phyloP scores from a whole-genome alignment of 176 grass and related monocot species.

The Juncus inflexus region DNA sequence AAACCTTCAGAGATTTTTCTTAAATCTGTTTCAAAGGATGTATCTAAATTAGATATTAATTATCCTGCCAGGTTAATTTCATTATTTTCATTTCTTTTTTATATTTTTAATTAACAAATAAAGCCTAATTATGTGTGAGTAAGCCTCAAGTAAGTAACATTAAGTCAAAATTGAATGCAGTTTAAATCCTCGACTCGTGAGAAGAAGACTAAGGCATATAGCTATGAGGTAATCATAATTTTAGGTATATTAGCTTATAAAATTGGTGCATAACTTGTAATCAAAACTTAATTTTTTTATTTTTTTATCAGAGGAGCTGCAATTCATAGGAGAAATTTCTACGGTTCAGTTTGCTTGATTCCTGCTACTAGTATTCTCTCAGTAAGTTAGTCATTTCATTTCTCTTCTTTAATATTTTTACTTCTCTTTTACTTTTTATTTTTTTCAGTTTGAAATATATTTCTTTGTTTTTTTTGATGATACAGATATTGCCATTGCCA shows the following conservation, averaged over 20 bases:
- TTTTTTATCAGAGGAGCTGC: conserved; percentile 42
- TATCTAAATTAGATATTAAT: conserved; percentile 58
- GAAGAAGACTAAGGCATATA: conserved; percentile 76
- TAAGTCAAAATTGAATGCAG: conserved; percentile 38
- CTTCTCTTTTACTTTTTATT: conserved; percentile 3
- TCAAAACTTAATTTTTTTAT: conserved; percentile 14
- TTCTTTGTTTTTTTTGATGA: conserved; percentile 25
- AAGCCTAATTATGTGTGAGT: not conserved
- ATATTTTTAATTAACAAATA: conserved; percentile 13
- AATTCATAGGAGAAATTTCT: conserved; percentile 79
- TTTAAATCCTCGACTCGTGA: conserved; percentile 84
- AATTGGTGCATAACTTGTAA: conserved; percentile 23
- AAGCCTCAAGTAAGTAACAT: not conserved
- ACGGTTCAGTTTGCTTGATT: conserved; percentile 71
- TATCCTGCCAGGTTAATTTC: conserved; percentile 61
- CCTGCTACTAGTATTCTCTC: conserved; percentile 61
- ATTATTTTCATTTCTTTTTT: conserved; percentile 4
- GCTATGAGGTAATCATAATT: conserved; percentile 59
- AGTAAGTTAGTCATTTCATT: conserved; percentile 40
- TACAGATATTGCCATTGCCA: conserved; percentile 88
- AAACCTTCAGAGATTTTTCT: conserved; percentile 77
- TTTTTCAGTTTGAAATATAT: conserved; percentile 14
- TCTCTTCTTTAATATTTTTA: not conserved
- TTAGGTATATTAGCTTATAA: not conserved
- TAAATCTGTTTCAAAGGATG: conserved; percentile 82